Base-by-base conservation (phyloP, 139 green algal species). In the Deuterostichococcus epilithicus region DNA sequence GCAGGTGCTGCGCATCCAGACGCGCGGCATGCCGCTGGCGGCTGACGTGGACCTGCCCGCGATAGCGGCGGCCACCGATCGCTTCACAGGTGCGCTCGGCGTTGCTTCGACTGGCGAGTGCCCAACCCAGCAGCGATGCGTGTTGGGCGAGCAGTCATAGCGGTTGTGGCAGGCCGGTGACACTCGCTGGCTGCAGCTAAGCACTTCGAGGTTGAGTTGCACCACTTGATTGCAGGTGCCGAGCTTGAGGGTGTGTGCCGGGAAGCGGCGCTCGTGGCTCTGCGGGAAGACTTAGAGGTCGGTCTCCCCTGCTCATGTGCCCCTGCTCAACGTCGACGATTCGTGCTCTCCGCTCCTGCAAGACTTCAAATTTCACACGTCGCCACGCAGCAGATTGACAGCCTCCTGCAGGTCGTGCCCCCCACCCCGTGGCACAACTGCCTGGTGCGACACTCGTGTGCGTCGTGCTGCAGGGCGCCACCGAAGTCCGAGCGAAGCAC, bases 211-310 rank as follows among this genome's bases (percentile, higher is more conserved):
- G 37, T 4, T 69, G 1, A 35, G 32, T 3, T 36, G 13, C 35
- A 42, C 37, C 1, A 38, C 23, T 28, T 72, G n/a, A 38, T 39
- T 25, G 52, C 76, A 87, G 87, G 88, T 13, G 90, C 91, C 5
- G 90, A 94, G 81, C 80, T 95, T 36, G 88, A 84, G n/a, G 86
- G 76, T 13, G 47, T 95, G 47, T 94, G 90, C 47, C 81, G 88
- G 10, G 94, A 98, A 76, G 94, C 94, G 8, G 91, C 93, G 1
- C 80, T 98, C 75, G 72, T 81, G 20, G 93, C 94, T 0, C 67
- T 98, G 32, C 78, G 93, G 0, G 92, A 97, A 68, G 87, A 93
- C 52, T 8, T 94, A 18, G 23, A 87, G 58, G 33, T 35, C n/a
- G 10, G 1, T 25, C 3, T n/a, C n/a, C 39, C 26, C 66, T 34